phyloP scores from a whole-genome alignment of 768 basidiomycete species.

The Aureoboletus auriporus region DNA sequence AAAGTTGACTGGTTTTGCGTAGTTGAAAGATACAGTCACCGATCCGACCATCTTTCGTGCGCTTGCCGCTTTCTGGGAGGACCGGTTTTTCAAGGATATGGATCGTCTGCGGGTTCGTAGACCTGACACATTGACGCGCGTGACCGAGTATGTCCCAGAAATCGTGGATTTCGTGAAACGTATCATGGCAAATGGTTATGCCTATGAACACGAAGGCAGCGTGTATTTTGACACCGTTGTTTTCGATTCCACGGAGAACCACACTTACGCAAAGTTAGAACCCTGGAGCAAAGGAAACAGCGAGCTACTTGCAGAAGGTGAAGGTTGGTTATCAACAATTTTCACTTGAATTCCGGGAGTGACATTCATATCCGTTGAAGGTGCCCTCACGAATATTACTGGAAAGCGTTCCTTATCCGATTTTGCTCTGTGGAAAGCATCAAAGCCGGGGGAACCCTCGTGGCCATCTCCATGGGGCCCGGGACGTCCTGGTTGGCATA shows the following conservation, averaged over 20 bases:
- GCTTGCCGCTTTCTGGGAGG: conserved; percentile 86
- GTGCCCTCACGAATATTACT: conserved; percentile 50
- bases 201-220: conserved; percentile 69
- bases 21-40: conserved; percentile 78
- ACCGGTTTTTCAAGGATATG: conserved; percentile 91
- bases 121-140: conserved; percentile 89
- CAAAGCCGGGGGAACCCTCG: conserved; percentile 92
- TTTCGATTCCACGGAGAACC: conserved; percentile 73
- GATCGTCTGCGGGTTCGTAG: conserved; percentile 76
- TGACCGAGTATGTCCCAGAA: conserved; percentile 96
- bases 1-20: conserved; percentile 7
- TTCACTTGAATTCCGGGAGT: not conserved
- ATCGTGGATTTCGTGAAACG: conserved; percentile 85
- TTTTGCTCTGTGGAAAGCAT: conserved; percentile 97
- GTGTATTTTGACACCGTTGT: conserved; percentile 87
- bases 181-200: conserved; percentile 82
- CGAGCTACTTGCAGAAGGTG: conserved; percentile 85
- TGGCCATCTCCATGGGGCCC: conserved; percentile 96
- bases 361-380: conserved; percentile 28
- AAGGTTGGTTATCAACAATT: conserved; percentile 50
- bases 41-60: conserved; percentile 83
- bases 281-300: conserved; percentile 95
- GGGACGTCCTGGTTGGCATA: conserved; percentile 97
- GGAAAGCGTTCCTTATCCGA: conserved; percentile 83
- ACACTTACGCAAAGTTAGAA: conserved; percentile 91